Base-by-base conservation (phyloP, 768 basidiomycete genomes). In the Lactarius psammicola region DNA sequence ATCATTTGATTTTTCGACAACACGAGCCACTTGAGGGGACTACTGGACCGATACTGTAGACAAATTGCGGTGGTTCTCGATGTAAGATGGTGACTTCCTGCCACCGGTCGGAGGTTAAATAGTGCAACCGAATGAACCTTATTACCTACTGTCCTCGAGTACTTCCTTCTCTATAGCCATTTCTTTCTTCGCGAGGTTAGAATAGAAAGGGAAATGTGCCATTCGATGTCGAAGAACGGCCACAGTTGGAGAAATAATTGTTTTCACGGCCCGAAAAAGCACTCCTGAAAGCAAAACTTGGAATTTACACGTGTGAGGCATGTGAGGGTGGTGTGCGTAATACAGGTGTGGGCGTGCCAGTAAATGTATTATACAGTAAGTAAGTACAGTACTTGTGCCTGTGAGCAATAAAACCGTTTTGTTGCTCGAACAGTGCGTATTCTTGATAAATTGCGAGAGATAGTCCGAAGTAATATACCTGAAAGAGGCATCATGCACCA, bases 241-340 rank as follows among this genome's bases (percentile, higher is more conserved):
- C 40, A 18, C 40, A 40, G 17, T 18, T 40, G 17, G 38, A 11
- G 11, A 49, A 49, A 23, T 3, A 49, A 26, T 13, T 23, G 44
- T 23, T 23, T 13, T 46, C 44, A 26, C 13, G 23, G 46, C 4
- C 13, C 23, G 17, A 13, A 51, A 51, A 51, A 20, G 9, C 13
- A 3, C 15, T 56, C 44, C 31, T 17, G 10, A 42, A 18, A 46
- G 46, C n/a, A 63, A 13, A 56, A 46, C 23, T 51, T 42, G 42
- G 23, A 1, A 11, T 38, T n/a, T 44, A 63, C 55, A 63, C 46
- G n/a, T n/a, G n/a, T n/a, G 62, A 28, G 28, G 44, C n/a, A n/a
- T 38, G 23, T 31, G 54, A 34, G 40, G n/a, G 11, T 9, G 8
- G 10, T n/a, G 20, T 44, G 42, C 11, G 38, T 40, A 40, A 44